Percentiles rank a stretch among this genome's conserved stretches.
Conservation (phyloP, 441 rosid genomes). For the Corymbia calophylla region DNA sequence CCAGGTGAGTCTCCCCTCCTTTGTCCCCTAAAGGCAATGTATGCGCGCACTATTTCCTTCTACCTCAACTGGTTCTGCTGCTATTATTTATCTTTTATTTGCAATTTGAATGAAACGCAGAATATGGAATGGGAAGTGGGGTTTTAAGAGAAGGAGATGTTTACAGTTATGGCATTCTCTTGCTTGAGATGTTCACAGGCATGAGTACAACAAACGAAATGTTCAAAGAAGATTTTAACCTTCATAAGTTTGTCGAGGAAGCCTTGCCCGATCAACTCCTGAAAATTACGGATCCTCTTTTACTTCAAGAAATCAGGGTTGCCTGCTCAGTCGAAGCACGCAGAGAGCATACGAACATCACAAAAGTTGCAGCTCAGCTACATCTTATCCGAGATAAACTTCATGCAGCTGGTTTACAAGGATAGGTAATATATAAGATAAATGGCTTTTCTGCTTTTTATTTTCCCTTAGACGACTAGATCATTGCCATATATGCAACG, state of each 20-base stretch:
- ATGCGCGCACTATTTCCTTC: background rate
- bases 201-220: background rate
- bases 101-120: background rate
- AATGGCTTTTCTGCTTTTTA: background rate
- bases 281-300: background rate
- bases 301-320: background rate
- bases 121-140: background rate
- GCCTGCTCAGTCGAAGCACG: background rate
- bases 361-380: background rate
- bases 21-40: background rate
- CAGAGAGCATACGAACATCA: background rate
- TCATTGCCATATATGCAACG: background rate
- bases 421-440: background rate
- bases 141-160: background rate
- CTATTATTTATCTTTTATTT: background rate
- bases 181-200: background rate
- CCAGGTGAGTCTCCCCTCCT: background rate
- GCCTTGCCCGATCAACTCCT: background rate
- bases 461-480: background rate
- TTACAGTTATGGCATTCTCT: background rate
- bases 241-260: background rate
- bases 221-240: background rate
- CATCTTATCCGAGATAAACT: background rate
- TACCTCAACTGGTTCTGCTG: accelerated
- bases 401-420: background rate